Conservation (phyloP, 352 stramenopile genomes). For the Albugo candida region DNA sequence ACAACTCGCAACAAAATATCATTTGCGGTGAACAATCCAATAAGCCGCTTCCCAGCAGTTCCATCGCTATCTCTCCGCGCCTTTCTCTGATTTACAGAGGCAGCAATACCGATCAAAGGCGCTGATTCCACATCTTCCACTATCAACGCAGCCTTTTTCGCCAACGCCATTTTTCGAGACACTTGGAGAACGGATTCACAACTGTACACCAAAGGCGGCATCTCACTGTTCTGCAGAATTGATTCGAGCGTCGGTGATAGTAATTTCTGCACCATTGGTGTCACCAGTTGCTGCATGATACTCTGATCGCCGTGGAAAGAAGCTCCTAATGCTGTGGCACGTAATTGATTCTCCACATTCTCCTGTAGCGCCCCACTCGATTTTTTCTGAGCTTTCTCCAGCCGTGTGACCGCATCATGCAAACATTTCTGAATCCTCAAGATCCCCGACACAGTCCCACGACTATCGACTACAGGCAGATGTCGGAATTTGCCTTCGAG, state of each 20-base stretch:
- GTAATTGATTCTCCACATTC: constrained; percentile 58
- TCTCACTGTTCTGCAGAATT: constrained; percentile 56
- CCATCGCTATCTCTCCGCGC: neutral
- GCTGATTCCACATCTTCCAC: constrained; percentile 40
- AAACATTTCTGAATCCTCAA: constrained; percentile 98
- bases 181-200: constrained; percentile 73
- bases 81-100: neutral
- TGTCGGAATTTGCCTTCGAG: constrained; percentile 89
- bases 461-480: constrained; percentile 85
- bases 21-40: constrained; percentile 96
- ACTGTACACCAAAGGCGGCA: constrained; percentile 55
- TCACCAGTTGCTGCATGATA: constrained; percentile 49
- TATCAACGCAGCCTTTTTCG: constrained; percentile 61
- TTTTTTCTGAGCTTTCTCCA: constrained; percentile 82
- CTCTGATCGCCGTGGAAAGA: constrained; percentile 31
- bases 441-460: constrained; percentile 86
- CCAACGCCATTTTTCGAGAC: constrained; percentile 65
- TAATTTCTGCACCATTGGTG: constrained; percentile 72
- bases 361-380: constrained; percentile 50
- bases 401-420: constrained; percentile 93
- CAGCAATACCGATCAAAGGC: constrained; percentile 16
- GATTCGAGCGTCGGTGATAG: constrained; percentile 65
- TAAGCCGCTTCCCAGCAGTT: constrained; percentile 45
- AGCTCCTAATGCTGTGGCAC: constrained; percentile 24
- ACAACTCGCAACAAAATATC: constrained; percentile 92